These are phyloP conservation scores for Lactarius sanguifluus DNA, from an alignment of 768 basidiomycete genomes.

Conservation along the genomic window DNA sequence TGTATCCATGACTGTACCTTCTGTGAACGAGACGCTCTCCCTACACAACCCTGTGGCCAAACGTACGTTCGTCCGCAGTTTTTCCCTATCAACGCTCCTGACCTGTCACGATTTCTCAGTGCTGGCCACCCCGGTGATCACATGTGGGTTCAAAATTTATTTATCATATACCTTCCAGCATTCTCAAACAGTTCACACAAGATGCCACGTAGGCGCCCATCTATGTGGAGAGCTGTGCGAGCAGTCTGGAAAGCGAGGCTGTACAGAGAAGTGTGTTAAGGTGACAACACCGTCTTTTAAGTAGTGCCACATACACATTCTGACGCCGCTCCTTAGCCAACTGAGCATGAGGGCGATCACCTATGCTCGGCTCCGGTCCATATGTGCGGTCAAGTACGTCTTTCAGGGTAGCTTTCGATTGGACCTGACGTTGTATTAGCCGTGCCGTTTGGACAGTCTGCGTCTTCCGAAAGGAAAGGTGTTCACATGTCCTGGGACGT, in stretches of 20 bases:
- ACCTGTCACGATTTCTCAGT: conserved; percentile 34
- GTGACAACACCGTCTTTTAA: conserved; percentile 42
- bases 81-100: too few species aligned
- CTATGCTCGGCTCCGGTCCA: conserved; percentile 55
- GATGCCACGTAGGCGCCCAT: conserved; percentile 46
- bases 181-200: conserved; percentile 29
- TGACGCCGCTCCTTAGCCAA: background rate
- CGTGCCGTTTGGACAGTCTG: conserved; percentile 9
- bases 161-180: background rate
- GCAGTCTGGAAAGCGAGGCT: conserved; percentile 48
- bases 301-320: conserved; percentile 6
- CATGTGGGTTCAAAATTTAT: conserved; percentile 40
- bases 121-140: conserved; percentile 57
- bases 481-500: conserved; percentile 6
- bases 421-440: background rate
- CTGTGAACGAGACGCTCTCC: conserved; percentile 35
- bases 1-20: conserved; percentile 48
- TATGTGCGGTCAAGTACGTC: conserved; percentile 50
- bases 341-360: conserved; percentile 43
- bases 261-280: conserved; percentile 33
- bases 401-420: conserved; percentile 29
- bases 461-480: background rate
- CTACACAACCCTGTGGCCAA: conserved; percentile 42
- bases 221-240: conserved; percentile 53
- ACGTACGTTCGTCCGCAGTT: conserved; percentile 38